Conservation (phyloP, 306 rosid species). For the Cicer chorassanicum region DNA sequence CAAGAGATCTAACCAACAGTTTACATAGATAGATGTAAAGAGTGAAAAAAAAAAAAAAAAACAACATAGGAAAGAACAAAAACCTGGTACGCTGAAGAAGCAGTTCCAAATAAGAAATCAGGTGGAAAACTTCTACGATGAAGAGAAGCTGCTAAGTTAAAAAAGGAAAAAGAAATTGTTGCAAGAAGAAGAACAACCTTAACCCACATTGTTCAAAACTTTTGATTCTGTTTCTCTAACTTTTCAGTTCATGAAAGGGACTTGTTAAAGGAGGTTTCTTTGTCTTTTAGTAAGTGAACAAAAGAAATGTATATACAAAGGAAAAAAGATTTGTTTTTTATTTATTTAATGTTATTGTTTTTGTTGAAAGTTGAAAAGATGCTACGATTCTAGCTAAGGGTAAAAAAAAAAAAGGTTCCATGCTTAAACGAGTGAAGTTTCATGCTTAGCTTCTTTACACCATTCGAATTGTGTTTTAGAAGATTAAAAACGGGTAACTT, state of each 20-base stretch:
- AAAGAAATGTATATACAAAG: neutral
- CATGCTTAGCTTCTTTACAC: slow-evolving; percentile 10
- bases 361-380: slow-evolving; percentile 32
- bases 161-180: slow-evolving; percentile 31
- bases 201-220: slow-evolving; percentile 43
- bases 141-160: slow-evolving; percentile 47
- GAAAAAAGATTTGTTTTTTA: slow-evolving; percentile 3
- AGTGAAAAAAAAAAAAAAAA: neutral
- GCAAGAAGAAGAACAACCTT: slow-evolving; percentile 42
- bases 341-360: neutral
- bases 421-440: slow-evolving; percentile 20
- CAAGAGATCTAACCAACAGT: slow-evolving; percentile 36
- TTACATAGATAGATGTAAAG: slow-evolving; percentile 3
- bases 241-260: neutral
- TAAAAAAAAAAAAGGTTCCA: slow-evolving; percentile 22
- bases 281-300: slow-evolving; percentile 29
- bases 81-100: slow-evolving; percentile 74
- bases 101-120: slow-evolving; percentile 62
- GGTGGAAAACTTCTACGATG: slow-evolving; percentile 55
- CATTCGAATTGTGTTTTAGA: neutral
- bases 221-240: slow-evolving; percentile 38
- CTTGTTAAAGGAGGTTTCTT: slow-evolving; percentile 8
- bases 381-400: slow-evolving; percentile 21
- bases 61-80: slow-evolving; percentile 16
- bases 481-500: neutral